A percentile compares a stretch with the other conserved stretches of the same genome.
These are phyloP conservation scores for Blastobotrys muscicola DNA, from an alignment of 805 yeast species.

Conservation along the genomic window DNA sequence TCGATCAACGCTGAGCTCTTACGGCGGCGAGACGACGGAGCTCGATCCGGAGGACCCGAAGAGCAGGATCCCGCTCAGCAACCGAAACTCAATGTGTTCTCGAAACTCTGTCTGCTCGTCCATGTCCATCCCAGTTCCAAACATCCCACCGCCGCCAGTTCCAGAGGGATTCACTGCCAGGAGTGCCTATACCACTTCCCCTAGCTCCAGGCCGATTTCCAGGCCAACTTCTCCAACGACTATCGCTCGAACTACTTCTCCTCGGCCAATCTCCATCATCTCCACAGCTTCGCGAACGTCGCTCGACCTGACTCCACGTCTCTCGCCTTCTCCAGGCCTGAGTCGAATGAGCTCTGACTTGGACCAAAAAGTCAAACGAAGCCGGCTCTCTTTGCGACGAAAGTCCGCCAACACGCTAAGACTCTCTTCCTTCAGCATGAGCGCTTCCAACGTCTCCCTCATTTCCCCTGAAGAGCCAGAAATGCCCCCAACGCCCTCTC, in stretches of 20 bases:
- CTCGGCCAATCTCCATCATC: too few relatives aligned
- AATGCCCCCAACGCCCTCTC: conserved; percentile 1
- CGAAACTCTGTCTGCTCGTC: too few relatives aligned
- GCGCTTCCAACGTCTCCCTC: background rate
- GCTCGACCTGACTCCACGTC: too few relatives aligned
- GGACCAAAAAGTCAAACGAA: conserved; percentile 6
- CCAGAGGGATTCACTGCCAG: too few relatives aligned
- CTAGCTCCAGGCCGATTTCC: too few relatives aligned
- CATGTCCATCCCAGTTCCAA: too few relatives aligned
- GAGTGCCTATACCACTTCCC: too few relatives aligned
- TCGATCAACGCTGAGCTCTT: conserved; percentile 1
- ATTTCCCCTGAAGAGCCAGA: background rate
- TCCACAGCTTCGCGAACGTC: too few relatives aligned
- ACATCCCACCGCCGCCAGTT: too few relatives aligned
- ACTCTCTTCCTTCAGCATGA: conserved; percentile 1
- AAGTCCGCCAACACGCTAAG: conserved; percentile 8
- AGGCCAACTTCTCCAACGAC: too few relatives aligned
- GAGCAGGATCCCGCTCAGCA: background rate
- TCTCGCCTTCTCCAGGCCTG: background rate
- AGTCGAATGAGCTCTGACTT: conserved; percentile 9
- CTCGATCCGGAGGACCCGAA: conserved; percentile 3
- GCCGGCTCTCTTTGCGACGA: conserved; percentile 9
- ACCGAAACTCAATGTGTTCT: too few relatives aligned
- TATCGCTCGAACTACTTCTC: too few relatives aligned
- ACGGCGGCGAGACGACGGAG: conserved; percentile 2